These are phyloP conservation scores for Xerocomellus intermedius DNA, from an alignment of 768 basidiomycete species.

Conservation along the genomic window DNA sequence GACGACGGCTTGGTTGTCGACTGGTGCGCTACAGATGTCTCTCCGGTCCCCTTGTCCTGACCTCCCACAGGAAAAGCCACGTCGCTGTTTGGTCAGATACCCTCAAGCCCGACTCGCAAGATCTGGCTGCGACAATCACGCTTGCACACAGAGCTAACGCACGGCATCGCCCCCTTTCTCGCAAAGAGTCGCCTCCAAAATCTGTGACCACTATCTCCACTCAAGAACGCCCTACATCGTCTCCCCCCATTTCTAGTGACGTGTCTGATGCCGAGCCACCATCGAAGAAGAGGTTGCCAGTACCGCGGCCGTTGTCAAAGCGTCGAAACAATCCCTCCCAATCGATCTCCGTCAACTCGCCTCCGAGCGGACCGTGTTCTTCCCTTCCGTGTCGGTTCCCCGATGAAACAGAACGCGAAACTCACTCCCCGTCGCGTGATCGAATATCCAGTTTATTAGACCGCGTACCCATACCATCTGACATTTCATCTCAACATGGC, in stretches of 20 bases:
- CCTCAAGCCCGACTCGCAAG: conserved; percentile 21
- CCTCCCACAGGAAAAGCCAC: conserved; percentile 24
- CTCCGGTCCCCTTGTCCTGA: background rate
- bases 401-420: conserved; percentile 3
- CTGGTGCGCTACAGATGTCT: conserved; percentile 18
- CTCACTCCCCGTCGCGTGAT: background rate
- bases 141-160: conserved; percentile 28
- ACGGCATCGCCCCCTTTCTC: background rate
- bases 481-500: background rate
- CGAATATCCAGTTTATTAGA: background rate
- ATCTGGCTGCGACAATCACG: conserved; percentile 29
- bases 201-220: background rate
- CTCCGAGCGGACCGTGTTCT: background rate
- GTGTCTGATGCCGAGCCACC: background rate
- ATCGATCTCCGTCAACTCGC: background rate
- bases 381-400: background rate
- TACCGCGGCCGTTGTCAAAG: conserved; percentile 14
- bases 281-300: conserved; percentile 14
- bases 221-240: background rate
- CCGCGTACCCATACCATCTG: background rate
- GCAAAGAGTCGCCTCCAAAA: background rate
- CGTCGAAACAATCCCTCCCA: conserved; percentile 8
- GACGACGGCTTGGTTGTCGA: conserved; percentile 33
- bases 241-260: background rate
- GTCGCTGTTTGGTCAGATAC: conserved; percentile 35